Evolutionary conservation across 73 alveolate genomes (phyloP).

Genomic region (Diophrys appendiculata): DNA sequence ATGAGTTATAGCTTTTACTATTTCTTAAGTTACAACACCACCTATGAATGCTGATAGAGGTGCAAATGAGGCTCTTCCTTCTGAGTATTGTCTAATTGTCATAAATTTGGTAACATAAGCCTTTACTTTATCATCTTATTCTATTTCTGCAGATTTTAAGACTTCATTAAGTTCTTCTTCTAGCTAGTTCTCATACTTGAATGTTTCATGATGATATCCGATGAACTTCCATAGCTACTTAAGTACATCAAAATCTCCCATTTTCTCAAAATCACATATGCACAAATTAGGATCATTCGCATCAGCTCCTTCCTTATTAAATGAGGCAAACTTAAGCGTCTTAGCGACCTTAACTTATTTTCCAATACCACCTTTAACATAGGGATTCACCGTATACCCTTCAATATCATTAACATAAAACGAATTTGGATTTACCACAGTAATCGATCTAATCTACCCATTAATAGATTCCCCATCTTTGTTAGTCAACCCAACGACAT

Average conservation of each 20-base stretch:
- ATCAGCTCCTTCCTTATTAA: constrained; percentile 7
- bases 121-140: constrained; percentile 21
- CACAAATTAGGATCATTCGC: constrained; percentile 50
- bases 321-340: constrained; percentile 13
- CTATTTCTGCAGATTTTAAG: constrained; percentile 52
- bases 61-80: constrained; percentile 23
- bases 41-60: constrained; percentile 92
- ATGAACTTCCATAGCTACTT: background rate
- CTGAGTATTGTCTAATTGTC: constrained; percentile 10
- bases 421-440: background rate
- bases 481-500: constrained; percentile 59
- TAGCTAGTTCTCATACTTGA: constrained; percentile 72
- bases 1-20: constrained; percentile 90
- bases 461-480: constrained; percentile 29
- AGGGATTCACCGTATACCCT: constrained; percentile 16
- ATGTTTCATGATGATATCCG: constrained; percentile 57
- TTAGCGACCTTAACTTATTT: constrained; percentile 56
- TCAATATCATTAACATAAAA: background rate
- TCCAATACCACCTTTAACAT: constrained; percentile 65
- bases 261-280: constrained; percentile 65
- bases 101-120: too few species aligned
- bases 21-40: constrained; percentile 93
- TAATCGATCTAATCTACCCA: background rate
- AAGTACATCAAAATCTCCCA: constrained; percentile 32
- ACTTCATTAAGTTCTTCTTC: constrained; percentile 64